phyloP scores from a whole-genome alignment of 2,329 filamentous ascomycete species.

The Ophiostoma populinum region DNA sequence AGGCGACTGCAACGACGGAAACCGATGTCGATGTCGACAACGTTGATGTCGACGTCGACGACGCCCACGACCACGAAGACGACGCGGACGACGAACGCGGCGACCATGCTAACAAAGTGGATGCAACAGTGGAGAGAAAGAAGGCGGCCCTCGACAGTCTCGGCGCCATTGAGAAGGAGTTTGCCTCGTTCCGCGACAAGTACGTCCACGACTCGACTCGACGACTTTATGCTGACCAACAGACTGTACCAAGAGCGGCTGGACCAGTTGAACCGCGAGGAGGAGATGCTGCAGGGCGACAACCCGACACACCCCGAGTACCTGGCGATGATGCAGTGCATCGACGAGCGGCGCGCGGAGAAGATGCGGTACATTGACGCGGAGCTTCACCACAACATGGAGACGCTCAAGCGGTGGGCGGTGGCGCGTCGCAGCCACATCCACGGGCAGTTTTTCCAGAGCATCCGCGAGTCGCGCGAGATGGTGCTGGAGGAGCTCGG shows the following conservation, averaged over 20 bases:
- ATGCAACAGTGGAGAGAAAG: slow-evolving; percentile 51
- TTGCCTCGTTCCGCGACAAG: slow-evolving; percentile 70
- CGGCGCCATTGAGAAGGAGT: slow-evolving; percentile 69
- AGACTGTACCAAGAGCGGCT: slow-evolving; percentile 83
- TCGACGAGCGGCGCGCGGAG: slow-evolving; percentile 66
- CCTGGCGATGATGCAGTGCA: slow-evolving; percentile 72
- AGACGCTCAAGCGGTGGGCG: slow-evolving; percentile 55
- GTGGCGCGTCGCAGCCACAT: slow-evolving; percentile 72
- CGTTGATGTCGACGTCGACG: neutral
- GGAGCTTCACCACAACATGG: slow-evolving; percentile 55
- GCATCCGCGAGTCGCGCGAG: slow-evolving; percentile 68
- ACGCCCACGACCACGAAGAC: neutral
- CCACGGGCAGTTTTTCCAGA: slow-evolving; percentile 81
- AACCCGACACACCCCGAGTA: slow-evolving; percentile 77
- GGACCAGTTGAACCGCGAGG: slow-evolving; percentile 57
- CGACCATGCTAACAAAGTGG: slow-evolving; percentile 2
- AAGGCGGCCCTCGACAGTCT: slow-evolving; percentile 66
- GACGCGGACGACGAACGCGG: neutral
- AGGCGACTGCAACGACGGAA: neutral
- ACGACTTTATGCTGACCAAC: too few species aligned
- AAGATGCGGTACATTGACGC: slow-evolving; percentile 62
- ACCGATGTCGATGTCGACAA: neutral
- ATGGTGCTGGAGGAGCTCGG: slow-evolving; percentile 63
- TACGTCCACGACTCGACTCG: too few species aligned
- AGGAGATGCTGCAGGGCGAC: slow-evolving; percentile 40